Evolutionary conservation across 2,329 filamentous ascomycete genomes (phyloP), one percentile per base, ranked within the genome.

Genomic region (Botryotinia narcissicola): DNA sequence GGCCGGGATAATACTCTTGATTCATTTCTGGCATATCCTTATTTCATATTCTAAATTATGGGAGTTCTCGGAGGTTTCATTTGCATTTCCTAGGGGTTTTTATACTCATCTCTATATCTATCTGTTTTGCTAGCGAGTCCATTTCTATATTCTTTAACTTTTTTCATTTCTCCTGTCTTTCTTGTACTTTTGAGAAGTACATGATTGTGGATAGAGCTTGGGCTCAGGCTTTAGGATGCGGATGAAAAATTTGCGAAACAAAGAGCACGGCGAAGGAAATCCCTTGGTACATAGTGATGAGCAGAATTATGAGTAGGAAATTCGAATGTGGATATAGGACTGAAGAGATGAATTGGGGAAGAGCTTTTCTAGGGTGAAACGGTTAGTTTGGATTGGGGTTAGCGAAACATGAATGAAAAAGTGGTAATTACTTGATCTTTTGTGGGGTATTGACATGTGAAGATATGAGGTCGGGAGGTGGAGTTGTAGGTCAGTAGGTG

Each of bases 21-120:
- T 35, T 61, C 14, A 40, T 40, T 61, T 61, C 29, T 61, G 18
- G 51, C 40, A 61, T 32, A 68, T 16, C 18, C 25, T 22, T 10
- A 8, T 57, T 57, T 68, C 66, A 42, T 57, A 25, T 68, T 57
- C 22, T n/a, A 42, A 10, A 57, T 42, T 54, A 42, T 25, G 16
- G 66, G 66, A 57, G 66, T 68, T 67, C 14, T 40, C 32, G 32
- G 64, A 48, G 25, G 46, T 20, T 67, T 29, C 54, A 51, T 68
- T 57, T n/a, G 35, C 16, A n/a, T 57, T 57, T 68, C 35, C 37
- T n/a, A n/a, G 48, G 5, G 22, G 54, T 42, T 22, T 37, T 25
- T 20, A 68, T 42, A n/a, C 37, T 20, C n/a, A 44, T 44, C 29
- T 57, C 25, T 40, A 29, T 54, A 10, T 40, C 14, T 67, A 16